These are phyloP conservation scores for Colletotrichum gloeosporioides DNA, from an alignment of 2,329 filamentous ascomycete species.

Conservation along the genomic window DNA sequence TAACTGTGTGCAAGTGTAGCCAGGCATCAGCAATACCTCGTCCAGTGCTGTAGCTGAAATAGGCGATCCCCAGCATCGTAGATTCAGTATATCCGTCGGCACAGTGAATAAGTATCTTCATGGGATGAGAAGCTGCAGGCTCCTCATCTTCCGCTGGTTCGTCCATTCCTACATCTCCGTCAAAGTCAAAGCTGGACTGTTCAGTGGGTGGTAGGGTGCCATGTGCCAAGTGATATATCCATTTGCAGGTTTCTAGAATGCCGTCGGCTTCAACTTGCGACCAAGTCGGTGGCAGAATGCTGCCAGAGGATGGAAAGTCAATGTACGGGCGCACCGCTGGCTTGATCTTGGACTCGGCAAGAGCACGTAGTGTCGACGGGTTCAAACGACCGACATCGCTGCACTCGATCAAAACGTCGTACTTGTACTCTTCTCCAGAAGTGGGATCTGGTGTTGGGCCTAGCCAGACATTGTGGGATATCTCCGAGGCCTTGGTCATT, in stretches of 20 bases:
- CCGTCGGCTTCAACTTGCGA: conserved; percentile 83
- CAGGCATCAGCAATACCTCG: conserved; percentile 83
- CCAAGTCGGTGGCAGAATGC: conserved; percentile 84
- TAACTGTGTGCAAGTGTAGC: conserved; percentile 81
- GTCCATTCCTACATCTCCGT: conserved; percentile 63
- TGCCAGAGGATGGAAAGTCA: conserved; percentile 94
- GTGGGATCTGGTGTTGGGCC: conserved; percentile 82
- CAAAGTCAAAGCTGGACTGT: conserved; percentile 38
- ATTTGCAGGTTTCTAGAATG: conserved; percentile 85
- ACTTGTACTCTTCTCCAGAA: conserved; percentile 64
- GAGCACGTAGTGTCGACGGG: conserved; percentile 65
- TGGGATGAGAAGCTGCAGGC: conserved; percentile 40
- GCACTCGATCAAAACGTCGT: conserved; percentile 87
- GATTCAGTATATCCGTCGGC: conserved; percentile 96
- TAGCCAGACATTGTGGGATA: conserved; percentile 87
- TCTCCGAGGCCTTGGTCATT: conserved; percentile 91
- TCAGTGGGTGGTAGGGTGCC: conserved; percentile 48
- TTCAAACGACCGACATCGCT: conserved; percentile 84
- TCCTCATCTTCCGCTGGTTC: conserved; percentile 16
- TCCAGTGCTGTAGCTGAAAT: conserved; percentile 91
- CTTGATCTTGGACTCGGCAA: conserved; percentile 61
- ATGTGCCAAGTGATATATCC: conserved; percentile 86
- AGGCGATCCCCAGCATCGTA: conserved; percentile 85
- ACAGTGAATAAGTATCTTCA: conserved; percentile 88
- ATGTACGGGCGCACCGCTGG: conserved; percentile 48